phyloP scores from a whole-genome alignment of 2,329 filamentous ascomycete species.

The Mycocentrospora acerina region DNA sequence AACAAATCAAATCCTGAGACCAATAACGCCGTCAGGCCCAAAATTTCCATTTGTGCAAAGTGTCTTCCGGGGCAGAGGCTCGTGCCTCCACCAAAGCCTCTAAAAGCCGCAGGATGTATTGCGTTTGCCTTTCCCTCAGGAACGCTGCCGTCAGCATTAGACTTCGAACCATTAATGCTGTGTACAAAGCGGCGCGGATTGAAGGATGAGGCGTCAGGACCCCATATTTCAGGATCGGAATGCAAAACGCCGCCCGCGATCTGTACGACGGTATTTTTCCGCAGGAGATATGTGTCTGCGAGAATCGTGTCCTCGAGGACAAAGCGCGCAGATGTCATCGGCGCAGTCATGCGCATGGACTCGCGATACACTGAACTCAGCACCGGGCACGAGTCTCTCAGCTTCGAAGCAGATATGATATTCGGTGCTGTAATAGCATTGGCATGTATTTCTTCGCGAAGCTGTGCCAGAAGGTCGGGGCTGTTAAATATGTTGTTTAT shows the following conservation, averaged over 20 bases:
- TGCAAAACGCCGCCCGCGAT: slow-evolving; percentile 50
- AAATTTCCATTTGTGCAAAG: slow-evolving; percentile 38
- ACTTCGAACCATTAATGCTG: slow-evolving; percentile 17
- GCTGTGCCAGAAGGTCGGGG: slow-evolving; percentile 40
- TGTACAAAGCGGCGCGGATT: slow-evolving; percentile 47
- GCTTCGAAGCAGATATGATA: slow-evolving; percentile 41
- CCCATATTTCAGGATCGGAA: slow-evolving; percentile 47
- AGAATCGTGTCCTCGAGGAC: slow-evolving; percentile 48
- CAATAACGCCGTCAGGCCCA: slow-evolving; percentile 30
- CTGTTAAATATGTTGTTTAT: slow-evolving; percentile 48
- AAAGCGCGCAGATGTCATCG: slow-evolving; percentile 43
- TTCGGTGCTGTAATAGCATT: slow-evolving; percentile 18
- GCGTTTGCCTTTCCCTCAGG: slow-evolving; percentile 14
- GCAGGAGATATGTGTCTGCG: slow-evolving; percentile 47
- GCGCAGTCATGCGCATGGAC: slow-evolving; percentile 46
- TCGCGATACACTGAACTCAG: slow-evolving; percentile 51
- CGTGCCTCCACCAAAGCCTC: slow-evolving; percentile 36
- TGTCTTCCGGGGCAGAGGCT: slow-evolving; percentile 40
- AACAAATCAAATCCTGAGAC: slow-evolving; percentile 34
- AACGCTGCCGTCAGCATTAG: slow-evolving; percentile 11
- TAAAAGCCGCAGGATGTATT: slow-evolving; percentile 31
- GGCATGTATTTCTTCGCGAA: slow-evolving; percentile 44
- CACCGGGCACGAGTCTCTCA: slow-evolving; percentile 46
- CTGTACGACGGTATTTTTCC: slow-evolving; percentile 47
- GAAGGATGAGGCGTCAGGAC: slow-evolving; percentile 45